Conservation (phyloP, 2,329 filamentous ascomycete species). For the Ascochyta koolunga region DNA sequence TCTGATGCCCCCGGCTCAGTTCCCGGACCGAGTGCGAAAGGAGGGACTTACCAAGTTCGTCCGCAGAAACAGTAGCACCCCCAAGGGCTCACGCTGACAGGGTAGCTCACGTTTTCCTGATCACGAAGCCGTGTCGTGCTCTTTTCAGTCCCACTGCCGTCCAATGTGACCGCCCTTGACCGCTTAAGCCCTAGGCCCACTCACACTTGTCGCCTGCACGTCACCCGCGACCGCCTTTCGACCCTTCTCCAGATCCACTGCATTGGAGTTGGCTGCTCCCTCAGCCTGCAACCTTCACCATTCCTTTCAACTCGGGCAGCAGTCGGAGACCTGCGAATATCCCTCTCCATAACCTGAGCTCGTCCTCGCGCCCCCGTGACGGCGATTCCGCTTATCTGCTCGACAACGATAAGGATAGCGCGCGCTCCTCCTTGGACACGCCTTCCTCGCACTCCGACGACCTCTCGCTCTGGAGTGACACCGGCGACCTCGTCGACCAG, state of each 20-base stretch:
- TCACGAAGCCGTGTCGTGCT: constrained; percentile 36
- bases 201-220: constrained; percentile 42
- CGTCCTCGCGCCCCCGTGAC: constrained; percentile 50
- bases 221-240: constrained; percentile 29
- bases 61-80: constrained; percentile 11
- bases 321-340: constrained; percentile 80
- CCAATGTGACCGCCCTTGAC: constrained; percentile 46
- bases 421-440: constrained; percentile 60
- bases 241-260: constrained; percentile 29
- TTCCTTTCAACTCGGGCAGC: constrained; percentile 74
- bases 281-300: constrained; percentile 75
- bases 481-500: constrained; percentile 93
- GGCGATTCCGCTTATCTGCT: constrained; percentile 49
- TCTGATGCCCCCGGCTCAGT: background rate
- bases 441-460: constrained; percentile 68
- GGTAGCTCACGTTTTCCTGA: constrained; percentile 28
- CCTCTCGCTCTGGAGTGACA: constrained; percentile 89
- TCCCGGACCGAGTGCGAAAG: constrained; percentile 8
- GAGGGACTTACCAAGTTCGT: constrained; percentile 10
- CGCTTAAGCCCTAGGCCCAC: constrained; percentile 33
- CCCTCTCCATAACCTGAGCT: constrained; percentile 76
- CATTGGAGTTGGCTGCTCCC: constrained; percentile 48
- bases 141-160: constrained; percentile 29
- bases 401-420: constrained; percentile 56
- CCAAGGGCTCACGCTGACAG: constrained; percentile 18